These are phyloP conservation scores for Dryadomyces quercivorus DNA, from an alignment of 2,329 filamentous ascomycete genomes.

Conservation along the genomic window DNA sequence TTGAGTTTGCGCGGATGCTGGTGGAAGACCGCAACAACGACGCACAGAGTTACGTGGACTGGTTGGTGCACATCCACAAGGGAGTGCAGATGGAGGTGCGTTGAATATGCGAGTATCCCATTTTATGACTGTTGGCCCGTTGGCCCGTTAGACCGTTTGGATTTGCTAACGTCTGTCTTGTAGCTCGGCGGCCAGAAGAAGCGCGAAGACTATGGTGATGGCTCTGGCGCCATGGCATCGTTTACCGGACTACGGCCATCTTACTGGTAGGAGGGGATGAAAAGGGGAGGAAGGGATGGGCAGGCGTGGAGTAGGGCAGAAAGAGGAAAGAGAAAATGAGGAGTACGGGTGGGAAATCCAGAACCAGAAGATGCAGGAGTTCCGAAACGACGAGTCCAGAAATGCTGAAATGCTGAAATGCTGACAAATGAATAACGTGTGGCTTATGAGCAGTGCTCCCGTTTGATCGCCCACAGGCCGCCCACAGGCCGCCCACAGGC, in stretches of 20 bases:
- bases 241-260: constrained; percentile 30
- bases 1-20: constrained; percentile 83
- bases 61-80: constrained; percentile 90
- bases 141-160: background rate
- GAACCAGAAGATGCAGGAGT: no score
- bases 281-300: background rate
- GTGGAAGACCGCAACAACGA: constrained; percentile 96
- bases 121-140: constrained; percentile 3
- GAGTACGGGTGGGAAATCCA: no score
- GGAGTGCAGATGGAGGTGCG: constrained; percentile 76
- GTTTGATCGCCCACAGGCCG: no score
- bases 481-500: no score
- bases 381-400: no score
- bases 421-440: no score
- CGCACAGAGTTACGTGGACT: constrained; percentile 96
- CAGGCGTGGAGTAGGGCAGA: background rate
- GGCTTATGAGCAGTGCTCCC: no score
- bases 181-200: constrained; percentile 60
- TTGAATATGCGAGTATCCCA: background rate
- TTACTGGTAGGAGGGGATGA: constrained; percentile 15
- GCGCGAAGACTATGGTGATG: constrained; percentile 45
- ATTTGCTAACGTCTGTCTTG: background rate
- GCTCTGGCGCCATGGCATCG: constrained; percentile 34
- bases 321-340: background rate
- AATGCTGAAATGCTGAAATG: no score